phyloP scores from a whole-genome alignment of 352 stramenopile genomes.

The Blastocystis sp. region DNA sequence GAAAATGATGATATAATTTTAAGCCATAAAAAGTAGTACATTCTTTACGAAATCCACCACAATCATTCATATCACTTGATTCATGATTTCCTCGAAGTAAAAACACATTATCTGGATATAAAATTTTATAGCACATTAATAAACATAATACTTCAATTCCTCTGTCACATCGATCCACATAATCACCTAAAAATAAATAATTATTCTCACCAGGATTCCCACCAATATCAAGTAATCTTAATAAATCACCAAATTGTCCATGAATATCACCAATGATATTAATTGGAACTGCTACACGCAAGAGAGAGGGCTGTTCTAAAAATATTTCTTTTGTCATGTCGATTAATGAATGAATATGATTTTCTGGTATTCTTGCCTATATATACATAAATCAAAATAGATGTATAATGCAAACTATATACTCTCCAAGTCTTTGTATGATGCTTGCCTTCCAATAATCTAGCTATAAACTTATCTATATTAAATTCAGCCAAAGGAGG shows the following conservation, averaged over 20 bases:
- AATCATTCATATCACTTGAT: slow-evolving; percentile 40
- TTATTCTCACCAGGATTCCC: slow-evolving; percentile 71
- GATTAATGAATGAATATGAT: too few relatives aligned
- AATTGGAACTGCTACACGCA: slow-evolving; percentile 78
- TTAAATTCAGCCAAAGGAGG: too few relatives aligned
- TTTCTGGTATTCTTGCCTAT: too few relatives aligned
- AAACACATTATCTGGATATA: slow-evolving; percentile 40
- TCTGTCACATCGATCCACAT: slow-evolving; percentile 42
- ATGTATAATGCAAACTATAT: too few relatives aligned
- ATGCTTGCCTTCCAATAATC: too few relatives aligned
- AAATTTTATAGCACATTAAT: slow-evolving; percentile 41
- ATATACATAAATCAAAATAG: too few relatives aligned
- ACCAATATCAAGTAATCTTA: slow-evolving; percentile 76
- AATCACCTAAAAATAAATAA: slow-evolving; percentile 93
- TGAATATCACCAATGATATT: slow-evolving; percentile 93
- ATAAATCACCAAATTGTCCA: slow-evolving; percentile 85
- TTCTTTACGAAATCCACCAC: slow-evolving; percentile 41
- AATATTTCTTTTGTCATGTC: slow-evolving; percentile 85
- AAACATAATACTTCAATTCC: slow-evolving; percentile 42
- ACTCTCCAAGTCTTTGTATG: too few relatives aligned
- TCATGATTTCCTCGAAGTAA: slow-evolving; percentile 44
- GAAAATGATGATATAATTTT: slow-evolving; percentile 36
- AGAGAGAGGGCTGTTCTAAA: slow-evolving; percentile 84
- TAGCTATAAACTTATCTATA: too few relatives aligned
- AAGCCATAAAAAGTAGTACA: slow-evolving; percentile 37